Base-by-base conservation (phyloP, 139 green algal species). In the Tetraselmis chui region DNA sequence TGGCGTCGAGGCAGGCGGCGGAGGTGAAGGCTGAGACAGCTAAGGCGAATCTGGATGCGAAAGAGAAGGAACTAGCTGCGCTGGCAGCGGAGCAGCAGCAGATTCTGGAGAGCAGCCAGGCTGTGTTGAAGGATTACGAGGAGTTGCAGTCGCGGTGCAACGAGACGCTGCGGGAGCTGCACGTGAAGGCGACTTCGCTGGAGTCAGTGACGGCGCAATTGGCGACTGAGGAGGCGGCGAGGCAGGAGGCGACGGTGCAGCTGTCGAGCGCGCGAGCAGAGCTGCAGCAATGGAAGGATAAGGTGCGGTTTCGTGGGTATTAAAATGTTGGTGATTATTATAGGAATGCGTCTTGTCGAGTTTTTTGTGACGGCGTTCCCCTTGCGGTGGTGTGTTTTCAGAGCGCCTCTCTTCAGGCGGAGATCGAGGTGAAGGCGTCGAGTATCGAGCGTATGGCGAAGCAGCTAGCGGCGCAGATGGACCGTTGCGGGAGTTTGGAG, bases 1-100 rank as follows among this genome's bases (percentile, higher is more conserved):
- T 92, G 78, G 31, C 77, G 0, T 32, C 24, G 1, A 31, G 88
- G 76, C 84, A 85, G 67, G 77, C 45, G 59, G 67, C 84, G 83
- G 78, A 82, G 18, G 84, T 59, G 23, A 31, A 31, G 23, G 32
- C 83, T 23, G 76, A 79, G 32, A 84, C 85, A 5, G 24, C 59
- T 11, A 80, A 29, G 11, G 45, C 18, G 45, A 67, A 5, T 18
- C 45, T 67, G 45, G 45, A 5, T 67, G 45, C 45, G 45, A 67
- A 82, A 79, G 2, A 32, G 83, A 58, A 83, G 78, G 67, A 77
- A 31, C 27, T 80, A 45, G 77, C 28, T 24, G 77, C 28, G 77
- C 28, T 32, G 77, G 11, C 5, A 28, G 31, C 23, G 77, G 58
- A 76, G 78, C 28, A 27, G 78, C 28, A 76, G 78, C 23, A 29